Evolutionary conservation across 352 stramenopile genomes (phyloP), one percentile per base, ranked within the genome.

Genomic region (Discostella stelligera): DNA sequence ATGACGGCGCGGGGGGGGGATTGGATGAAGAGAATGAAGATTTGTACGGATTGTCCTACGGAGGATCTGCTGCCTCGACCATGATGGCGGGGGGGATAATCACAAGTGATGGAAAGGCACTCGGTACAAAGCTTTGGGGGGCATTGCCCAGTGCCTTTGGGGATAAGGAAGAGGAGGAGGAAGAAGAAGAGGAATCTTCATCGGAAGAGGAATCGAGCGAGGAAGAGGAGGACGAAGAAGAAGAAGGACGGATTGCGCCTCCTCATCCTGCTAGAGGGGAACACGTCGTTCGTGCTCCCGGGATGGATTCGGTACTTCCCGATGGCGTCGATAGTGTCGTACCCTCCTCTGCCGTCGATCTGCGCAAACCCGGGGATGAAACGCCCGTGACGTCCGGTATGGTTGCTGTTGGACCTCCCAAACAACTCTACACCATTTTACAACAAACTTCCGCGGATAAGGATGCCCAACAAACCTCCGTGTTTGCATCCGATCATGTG

Each of bases 381-480:
- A 90, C 85, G 14, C 85, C 80, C 37, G 79, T 82, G 56, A 23
- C 75, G 41, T 32, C 27, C 27, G 27, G 5, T 32, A 32, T 32
- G 27, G 27, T 32, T 32, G 61, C 69, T 21, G 66, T 37, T 56
- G 68, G 79, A 13, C 65, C 64, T 23, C 82, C 83, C n/a, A 92
- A 93, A 66, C 85, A 92, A 79, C 75, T 96, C 11, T 96, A 96
- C 83, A 88, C 91, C 63, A 89, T 96, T 14, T 56, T 96, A 16
- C 76, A 90, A 58, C 73, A 94, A 80, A 73, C 74, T 25, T 56
- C 70, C 21, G 74, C 74, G 0, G 66, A 67, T 49, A 82, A 67
- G 6, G 83, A 81, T 18, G 10, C 62, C 0, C 56, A 74, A 53
- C 18, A 20, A 20, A 84, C 67, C 13, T 72, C 77, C 20, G 84